Percentiles rank a stretch among this genome's conserved stretches.
Conservation (phyloP, 2,329 filamentous ascomycete species). For the Madurella mycetomatis region DNA sequence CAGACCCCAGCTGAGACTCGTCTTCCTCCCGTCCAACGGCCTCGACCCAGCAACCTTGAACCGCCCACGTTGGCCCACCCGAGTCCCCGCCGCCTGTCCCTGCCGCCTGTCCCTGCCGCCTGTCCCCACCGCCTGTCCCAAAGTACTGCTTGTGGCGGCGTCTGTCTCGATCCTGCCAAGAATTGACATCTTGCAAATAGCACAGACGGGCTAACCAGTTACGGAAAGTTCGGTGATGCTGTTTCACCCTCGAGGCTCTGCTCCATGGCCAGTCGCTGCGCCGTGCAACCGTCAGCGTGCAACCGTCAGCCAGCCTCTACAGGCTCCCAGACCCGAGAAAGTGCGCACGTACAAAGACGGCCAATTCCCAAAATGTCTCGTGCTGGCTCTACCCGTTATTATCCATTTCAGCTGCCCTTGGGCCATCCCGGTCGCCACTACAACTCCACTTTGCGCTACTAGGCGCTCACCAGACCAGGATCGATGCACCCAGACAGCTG, state of each 20-base stretch:
- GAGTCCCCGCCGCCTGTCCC: too few species aligned
- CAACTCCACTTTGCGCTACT: neutral
- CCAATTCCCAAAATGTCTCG: conserved; percentile 1
- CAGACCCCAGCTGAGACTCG: too few species aligned
- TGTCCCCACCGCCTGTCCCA: too few species aligned
- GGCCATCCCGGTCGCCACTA: neutral
- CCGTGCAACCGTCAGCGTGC: conserved; percentile 6
- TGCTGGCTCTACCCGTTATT: neutral
- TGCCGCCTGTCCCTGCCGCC: too few species aligned
- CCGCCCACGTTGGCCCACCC: too few species aligned
- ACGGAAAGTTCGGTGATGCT: conserved; percentile 21
- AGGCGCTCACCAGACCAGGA: neutral
- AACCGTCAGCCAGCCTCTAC: conserved; percentile 22
- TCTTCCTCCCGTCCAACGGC: too few species aligned
- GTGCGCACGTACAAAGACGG: conserved; percentile 9
- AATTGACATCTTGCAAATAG: neutral
- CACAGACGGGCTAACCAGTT: conserved; percentile 11
- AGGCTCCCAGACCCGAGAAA: neutral
- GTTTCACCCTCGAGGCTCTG: conserved; percentile 10
- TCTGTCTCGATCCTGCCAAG: conserved; percentile 3
- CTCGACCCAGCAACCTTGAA: too few species aligned
- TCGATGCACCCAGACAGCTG: neutral
- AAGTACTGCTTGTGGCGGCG: conserved; percentile 1
- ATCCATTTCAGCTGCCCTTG: neutral
- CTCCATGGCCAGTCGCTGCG: neutral